These are phyloP conservation scores for Byssochlamys sp. DNA, from an alignment of 2,329 filamentous ascomycete genomes.

Conservation along the genomic window DNA sequence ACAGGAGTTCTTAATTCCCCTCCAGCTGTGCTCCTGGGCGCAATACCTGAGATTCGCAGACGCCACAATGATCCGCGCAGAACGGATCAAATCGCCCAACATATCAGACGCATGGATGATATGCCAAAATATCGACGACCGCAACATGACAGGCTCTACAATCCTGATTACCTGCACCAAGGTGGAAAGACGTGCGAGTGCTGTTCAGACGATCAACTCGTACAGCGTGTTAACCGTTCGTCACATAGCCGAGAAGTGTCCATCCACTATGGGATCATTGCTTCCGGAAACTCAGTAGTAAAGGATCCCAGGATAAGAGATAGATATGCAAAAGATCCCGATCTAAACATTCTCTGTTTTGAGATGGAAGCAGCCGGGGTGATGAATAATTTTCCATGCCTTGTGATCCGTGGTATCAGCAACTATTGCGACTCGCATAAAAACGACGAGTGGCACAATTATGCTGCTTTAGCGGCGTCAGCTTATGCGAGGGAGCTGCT, in stretches of 20 bases:
- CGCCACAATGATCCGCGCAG: background rate
- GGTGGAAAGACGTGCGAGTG: slow-evolving; percentile 1
- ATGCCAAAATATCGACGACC: background rate
- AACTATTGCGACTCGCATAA: slow-evolving; percentile 16
- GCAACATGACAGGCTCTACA: background rate
- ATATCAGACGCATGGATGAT: slow-evolving; percentile 5
- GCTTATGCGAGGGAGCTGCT: slow-evolving; percentile 12
- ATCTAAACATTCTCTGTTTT: slow-evolving; percentile 10
- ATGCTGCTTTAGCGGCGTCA: slow-evolving; percentile 11
- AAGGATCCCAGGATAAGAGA: slow-evolving; percentile 8
- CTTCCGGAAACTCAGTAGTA: slow-evolving; percentile 12
- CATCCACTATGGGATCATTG: slow-evolving; percentile 14
- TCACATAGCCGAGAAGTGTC: background rate
- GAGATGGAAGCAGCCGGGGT: slow-evolving; percentile 13
- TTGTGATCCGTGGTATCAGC: slow-evolving; percentile 14
- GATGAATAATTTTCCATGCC: slow-evolving; percentile 12
- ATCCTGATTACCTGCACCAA: background rate
- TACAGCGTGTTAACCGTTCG: background rate
- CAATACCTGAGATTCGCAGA: slow-evolving; percentile 1
- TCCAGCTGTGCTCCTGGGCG: slow-evolving; percentile 1
- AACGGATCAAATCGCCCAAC: slow-evolving; percentile 1
- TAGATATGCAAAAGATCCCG: background rate
- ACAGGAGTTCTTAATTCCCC: slow-evolving; percentile 6
- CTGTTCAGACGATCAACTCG: slow-evolving; percentile 1
- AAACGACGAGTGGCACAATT: slow-evolving; percentile 12